A percentile compares a stretch with the other conserved stretches of the same genome.
Conservation (phyloP, 1,284 basidiomycete genomes). For the Flammula alnicola region DNA sequence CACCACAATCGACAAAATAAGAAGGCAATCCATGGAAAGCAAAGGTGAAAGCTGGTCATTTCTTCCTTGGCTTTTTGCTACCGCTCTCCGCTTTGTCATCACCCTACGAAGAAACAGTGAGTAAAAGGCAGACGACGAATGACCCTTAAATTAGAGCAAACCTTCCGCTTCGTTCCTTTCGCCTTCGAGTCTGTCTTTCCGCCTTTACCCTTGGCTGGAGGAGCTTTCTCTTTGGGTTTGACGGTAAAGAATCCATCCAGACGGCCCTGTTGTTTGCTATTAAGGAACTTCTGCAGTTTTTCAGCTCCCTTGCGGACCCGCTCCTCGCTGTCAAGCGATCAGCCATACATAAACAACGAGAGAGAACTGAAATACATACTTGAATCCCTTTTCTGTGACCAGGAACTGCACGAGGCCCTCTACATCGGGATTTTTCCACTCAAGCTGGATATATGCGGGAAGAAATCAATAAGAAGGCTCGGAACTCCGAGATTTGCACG, state of each 20-base stretch:
- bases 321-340: slow-evolving; percentile 74
- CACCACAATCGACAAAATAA: background rate
- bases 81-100: slow-evolving; percentile 42
- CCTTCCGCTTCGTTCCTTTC: slow-evolving; percentile 74
- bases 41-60: slow-evolving; percentile 26
- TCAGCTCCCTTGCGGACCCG: slow-evolving; percentile 95
- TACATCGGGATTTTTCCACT: slow-evolving; percentile 94
- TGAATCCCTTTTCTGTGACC: slow-evolving; percentile 96
- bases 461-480: background rate
- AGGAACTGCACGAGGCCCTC: slow-evolving; percentile 96
- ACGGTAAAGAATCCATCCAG: slow-evolving; percentile 94
- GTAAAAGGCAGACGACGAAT: background rate
- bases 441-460: slow-evolving; percentile 68
- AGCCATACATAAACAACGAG: slow-evolving; percentile 1
- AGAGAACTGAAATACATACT: slow-evolving; percentile 54
- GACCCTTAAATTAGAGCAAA: slow-evolving; percentile 50
- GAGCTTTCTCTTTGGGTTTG: slow-evolving; percentile 55
- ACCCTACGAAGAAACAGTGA: slow-evolving; percentile 30
- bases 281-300: slow-evolving; percentile 87
- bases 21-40: background rate
- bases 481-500: slow-evolving; percentile 17
- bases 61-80: slow-evolving; percentile 54
- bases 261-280: slow-evolving; percentile 94
- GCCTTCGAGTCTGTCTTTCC: slow-evolving; percentile 30
- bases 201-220: slow-evolving; percentile 35